Evolutionary conservation across 176 grass and related monocot species (phyloP).

Genomic region (Olyra latifolia): DNA sequence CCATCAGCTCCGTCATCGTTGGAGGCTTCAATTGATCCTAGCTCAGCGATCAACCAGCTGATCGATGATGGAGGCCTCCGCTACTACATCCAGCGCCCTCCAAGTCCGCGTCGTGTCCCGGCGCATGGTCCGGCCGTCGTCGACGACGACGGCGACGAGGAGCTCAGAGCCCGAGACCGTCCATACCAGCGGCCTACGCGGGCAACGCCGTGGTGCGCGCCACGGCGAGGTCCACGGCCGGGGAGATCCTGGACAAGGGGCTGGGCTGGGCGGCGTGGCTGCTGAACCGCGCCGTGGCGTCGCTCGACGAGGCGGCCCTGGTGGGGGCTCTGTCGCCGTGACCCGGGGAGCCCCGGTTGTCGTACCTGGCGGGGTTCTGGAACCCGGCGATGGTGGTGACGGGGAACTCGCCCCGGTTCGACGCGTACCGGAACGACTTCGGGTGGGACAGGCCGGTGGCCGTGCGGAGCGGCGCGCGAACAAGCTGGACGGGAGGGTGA

Average conservation of each 20-base stretch:
- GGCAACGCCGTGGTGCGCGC: slow-evolving; percentile 31
- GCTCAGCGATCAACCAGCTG: too few species aligned
- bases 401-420: slow-evolving; percentile 46
- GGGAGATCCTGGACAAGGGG: slow-evolving; percentile 17
- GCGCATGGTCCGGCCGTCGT: background rate
- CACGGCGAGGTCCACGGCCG: background rate
- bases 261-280: slow-evolving; percentile 26
- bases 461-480: slow-evolving; percentile 26
- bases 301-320: slow-evolving; percentile 10
- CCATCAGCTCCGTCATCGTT: too few species aligned
- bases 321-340: too few species aligned
- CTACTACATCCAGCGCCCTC: too few species aligned
- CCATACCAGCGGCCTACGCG: slow-evolving; percentile 13
- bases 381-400: background rate
- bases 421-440: slow-evolving; percentile 40
- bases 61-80: too few species aligned
- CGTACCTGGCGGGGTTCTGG: too few species aligned
- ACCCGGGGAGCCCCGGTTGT: too few species aligned
- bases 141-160: too few species aligned
- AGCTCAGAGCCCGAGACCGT: background rate
- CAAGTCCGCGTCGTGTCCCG: background rate
- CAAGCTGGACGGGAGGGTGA: slow-evolving; percentile 21
- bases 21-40: too few species aligned
- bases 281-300: slow-evolving; percentile 4
- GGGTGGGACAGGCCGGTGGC: slow-evolving; percentile 36